Percentiles rank a stretch among this genome's conserved stretches.
These are phyloP conservation scores for Flaveria brownii DNA, from an alignment of 129 eudicot species.

Conservation along the genomic window DNA sequence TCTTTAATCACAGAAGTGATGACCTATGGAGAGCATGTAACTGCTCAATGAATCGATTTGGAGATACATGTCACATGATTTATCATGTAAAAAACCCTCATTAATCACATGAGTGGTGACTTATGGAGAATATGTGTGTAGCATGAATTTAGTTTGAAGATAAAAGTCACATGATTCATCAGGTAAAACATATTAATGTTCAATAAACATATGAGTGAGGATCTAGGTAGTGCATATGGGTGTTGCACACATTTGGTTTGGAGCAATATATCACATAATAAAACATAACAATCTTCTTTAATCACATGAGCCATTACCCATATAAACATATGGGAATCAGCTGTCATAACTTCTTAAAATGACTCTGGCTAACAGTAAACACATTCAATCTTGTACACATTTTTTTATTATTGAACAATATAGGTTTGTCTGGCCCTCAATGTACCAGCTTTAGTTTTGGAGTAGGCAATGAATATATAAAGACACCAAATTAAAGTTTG, in stretches of 20 bases:
- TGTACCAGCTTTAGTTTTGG: background rate
- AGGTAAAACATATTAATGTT: constrained; percentile 14
- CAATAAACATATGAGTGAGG: background rate
- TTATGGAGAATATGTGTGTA: background rate
- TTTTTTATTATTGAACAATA: background rate
- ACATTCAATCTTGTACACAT: background rate
- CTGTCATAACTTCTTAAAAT: background rate
- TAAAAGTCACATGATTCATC: constrained; percentile 7
- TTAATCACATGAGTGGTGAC: constrained; percentile 3
- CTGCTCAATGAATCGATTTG: background rate
- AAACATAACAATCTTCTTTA: background rate
- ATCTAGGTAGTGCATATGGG: background rate
- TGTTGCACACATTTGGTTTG: background rate
- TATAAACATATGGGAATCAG: background rate
- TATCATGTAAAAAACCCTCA: background rate
- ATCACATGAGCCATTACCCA: background rate
- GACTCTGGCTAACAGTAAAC: background rate
- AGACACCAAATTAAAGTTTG: background rate
- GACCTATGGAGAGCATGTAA: background rate
- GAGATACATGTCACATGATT: background rate
- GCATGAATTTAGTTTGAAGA: constrained; percentile 5
- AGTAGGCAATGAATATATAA: background rate
- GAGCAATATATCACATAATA: background rate
- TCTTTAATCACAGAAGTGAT: constrained; percentile 15
- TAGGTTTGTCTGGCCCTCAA: background rate